These are phyloP conservation scores for Globisporangium solare DNA, from an alignment of 352 stramenopile genomes.

Conservation along the genomic window DNA sequence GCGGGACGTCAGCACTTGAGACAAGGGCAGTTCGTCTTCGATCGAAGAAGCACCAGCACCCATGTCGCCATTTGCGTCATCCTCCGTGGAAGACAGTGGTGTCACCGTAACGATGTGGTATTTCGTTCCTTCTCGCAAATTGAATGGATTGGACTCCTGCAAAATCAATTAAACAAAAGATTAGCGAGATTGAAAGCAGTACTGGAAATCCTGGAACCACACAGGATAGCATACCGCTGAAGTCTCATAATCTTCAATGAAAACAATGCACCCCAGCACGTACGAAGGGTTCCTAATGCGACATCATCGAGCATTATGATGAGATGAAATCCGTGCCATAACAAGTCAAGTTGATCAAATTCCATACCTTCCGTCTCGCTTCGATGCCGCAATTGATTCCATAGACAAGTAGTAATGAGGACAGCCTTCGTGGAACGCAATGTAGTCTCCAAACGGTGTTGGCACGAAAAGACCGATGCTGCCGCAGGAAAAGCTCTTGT, in stretches of 20 bases:
- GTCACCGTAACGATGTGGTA: conserved; percentile 77
- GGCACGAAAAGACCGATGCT: conserved; percentile 76
- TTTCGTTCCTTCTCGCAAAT: conserved; percentile 56
- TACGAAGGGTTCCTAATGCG: conserved; percentile 55
- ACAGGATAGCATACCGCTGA: conserved; percentile 26
- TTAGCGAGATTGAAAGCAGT: neutral
- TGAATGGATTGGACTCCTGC: conserved; percentile 61
- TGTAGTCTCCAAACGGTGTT: conserved; percentile 78
- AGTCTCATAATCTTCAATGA: conserved; percentile 76
- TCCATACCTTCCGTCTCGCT: conserved; percentile 41
- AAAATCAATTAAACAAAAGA: conserved; percentile 5
- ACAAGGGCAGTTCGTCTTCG: conserved; percentile 57
- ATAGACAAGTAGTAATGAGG: conserved; percentile 79
- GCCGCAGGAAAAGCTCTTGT: conserved; percentile 71
- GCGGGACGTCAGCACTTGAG: conserved; percentile 50
- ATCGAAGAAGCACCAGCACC: conserved; percentile 20
- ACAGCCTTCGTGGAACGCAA: conserved; percentile 83
- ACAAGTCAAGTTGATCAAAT: neutral
- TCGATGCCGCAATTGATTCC: conserved; percentile 73
- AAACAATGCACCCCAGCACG: conserved; percentile 76
- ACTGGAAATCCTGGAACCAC: neutral
- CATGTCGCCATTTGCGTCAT: conserved; percentile 5
- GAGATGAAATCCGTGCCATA: neutral
- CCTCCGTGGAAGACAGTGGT: conserved; percentile 40
- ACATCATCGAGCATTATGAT: conserved; percentile 2